phyloP scores from a whole-genome alignment of 192 early-diverging fungal genomes.

The Phycomyces blakesleeanus region DNA sequence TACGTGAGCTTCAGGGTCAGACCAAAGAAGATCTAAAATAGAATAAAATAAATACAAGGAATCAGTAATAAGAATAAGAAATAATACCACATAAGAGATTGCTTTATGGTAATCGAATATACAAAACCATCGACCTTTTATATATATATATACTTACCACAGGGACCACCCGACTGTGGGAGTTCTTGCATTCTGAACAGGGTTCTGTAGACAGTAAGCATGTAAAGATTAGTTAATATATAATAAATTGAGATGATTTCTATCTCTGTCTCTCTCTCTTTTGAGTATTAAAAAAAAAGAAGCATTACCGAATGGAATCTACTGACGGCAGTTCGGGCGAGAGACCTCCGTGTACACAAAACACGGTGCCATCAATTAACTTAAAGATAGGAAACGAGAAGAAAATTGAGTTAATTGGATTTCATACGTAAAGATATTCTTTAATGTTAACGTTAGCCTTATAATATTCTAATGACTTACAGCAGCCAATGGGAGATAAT shows the following conservation, averaged over 20 bases:
- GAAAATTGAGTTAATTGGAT: no score
- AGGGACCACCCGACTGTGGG: slow-evolving; percentile 86
- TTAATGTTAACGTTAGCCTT: no score
- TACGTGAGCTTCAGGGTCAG: slow-evolving; percentile 36
- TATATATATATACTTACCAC: slow-evolving; percentile 35
- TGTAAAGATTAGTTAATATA: no score
- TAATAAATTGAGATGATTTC: no score
- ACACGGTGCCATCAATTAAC: slow-evolving; percentile 84
- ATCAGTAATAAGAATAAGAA: no score
- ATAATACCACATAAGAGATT: no score
- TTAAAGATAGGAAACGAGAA: no score
- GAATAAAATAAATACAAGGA: not conserved
- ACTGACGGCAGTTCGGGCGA: slow-evolving; percentile 87
- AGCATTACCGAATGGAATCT: slow-evolving; percentile 79
- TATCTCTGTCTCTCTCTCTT: no score
- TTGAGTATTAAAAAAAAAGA: no score
- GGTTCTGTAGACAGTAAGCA: slow-evolving; percentile 50
- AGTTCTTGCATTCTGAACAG: slow-evolving; percentile 88
- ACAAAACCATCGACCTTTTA: not conserved
- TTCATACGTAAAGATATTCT: no score
- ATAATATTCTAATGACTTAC: slow-evolving; percentile 42
- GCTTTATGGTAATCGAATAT: no score
- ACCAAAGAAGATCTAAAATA: slow-evolving; percentile 34
- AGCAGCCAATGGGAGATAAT: slow-evolving; percentile 87
- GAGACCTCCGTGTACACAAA: slow-evolving; percentile 90